Evolutionary conservation across 1,284 basidiomycete species (phyloP), one percentile per base, ranked within the genome.

Genomic region (Coniophora puteana): DNA sequence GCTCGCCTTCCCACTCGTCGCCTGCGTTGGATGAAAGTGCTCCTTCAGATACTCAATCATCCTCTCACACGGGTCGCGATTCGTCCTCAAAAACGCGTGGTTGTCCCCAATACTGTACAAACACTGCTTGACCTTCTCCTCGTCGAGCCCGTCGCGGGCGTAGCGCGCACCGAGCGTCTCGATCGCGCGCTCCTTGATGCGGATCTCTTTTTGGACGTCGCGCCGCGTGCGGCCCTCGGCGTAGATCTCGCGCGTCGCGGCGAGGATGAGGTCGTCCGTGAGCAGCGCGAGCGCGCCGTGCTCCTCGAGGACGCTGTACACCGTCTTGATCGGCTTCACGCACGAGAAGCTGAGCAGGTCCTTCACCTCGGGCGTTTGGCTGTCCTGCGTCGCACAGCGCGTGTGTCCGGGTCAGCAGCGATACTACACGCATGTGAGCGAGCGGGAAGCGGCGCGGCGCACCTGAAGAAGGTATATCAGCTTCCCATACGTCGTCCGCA

Each of bases 401-500:
- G n/a, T n/a, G n/a, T n/a, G n/a, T n/a, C n/a, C n/a, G n/a, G n/a
- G n/a, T n/a, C n/a, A n/a, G n/a, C n/a, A 24, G 38, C 25, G 22
- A 23, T 38, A 33, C 26, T 20, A 39, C 26, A 40, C 12, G 42
- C 30, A 26, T 5, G 34, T 33, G 23, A 30, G 44, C 25, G 18
- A 8, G 20, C 22, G 36, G 8, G 11, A 33, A n/a, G 23, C 12
- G n/a, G 12, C 28, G 35, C 31, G n/a, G 55, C 66, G 49, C 46
- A 84, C 83, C 74, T 89, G 85, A 23, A 89, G 71, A 41, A 89
- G 64, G 59, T 90, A 90, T 26, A 90, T 82, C 40, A 90, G 65
- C 54, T 90, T 90, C 14, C 88, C 87, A 48, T 90, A 90, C 3
- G 85, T 89, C 14, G 83, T 80, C n/a, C 88, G 74, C 87, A 90